Evolutionary conservation across 257 asterid genomes (phyloP).

Genomic region (Cruciata laevipes): DNA sequence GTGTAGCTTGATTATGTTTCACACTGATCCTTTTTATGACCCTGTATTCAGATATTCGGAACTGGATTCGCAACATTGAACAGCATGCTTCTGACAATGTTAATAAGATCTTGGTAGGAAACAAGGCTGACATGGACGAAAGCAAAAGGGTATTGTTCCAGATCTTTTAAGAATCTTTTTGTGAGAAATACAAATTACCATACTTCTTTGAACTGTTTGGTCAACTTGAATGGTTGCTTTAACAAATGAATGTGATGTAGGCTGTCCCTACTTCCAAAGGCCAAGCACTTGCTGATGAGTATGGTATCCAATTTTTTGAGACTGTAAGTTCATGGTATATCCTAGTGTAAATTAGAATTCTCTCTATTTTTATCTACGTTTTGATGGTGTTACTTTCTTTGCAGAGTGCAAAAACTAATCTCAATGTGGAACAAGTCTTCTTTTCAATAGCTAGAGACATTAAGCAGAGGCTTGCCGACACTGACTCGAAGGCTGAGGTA

Average conservation of each 20-base stretch:
- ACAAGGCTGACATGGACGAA: slow-evolving; percentile 48
- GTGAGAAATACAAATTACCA: background rate
- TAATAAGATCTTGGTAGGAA: slow-evolving; percentile 41
- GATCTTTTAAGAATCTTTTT: background rate
- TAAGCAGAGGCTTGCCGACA: slow-evolving; percentile 41
- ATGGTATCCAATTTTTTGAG: slow-evolving; percentile 40
- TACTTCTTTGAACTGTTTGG: background rate
- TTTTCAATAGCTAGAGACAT: slow-evolving; percentile 38
- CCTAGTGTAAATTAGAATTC: background rate
- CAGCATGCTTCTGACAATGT: slow-evolving; percentile 49
- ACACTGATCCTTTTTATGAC: background rate
- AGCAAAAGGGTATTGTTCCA: slow-evolving; percentile 34
- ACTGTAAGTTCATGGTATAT: slow-evolving; percentile 26
- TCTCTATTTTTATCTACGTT: background rate
- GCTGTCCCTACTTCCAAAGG: slow-evolving; percentile 41
- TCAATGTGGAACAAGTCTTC: slow-evolving; percentile 44
- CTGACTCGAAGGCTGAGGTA: slow-evolving; percentile 34
- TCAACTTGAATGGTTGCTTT: background rate
- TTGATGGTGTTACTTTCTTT: slow-evolving; percentile 7
- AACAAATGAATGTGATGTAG: slow-evolving; percentile 15
- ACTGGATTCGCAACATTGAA: slow-evolving; percentile 45
- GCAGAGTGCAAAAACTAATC: slow-evolving; percentile 45
- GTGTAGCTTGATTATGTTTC: background rate
- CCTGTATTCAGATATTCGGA: slow-evolving; percentile 28
- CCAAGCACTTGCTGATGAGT: slow-evolving; percentile 46